Conservation (phyloP, 2,329 filamentous ascomycete species). For the Penicillium olsonii region DNA sequence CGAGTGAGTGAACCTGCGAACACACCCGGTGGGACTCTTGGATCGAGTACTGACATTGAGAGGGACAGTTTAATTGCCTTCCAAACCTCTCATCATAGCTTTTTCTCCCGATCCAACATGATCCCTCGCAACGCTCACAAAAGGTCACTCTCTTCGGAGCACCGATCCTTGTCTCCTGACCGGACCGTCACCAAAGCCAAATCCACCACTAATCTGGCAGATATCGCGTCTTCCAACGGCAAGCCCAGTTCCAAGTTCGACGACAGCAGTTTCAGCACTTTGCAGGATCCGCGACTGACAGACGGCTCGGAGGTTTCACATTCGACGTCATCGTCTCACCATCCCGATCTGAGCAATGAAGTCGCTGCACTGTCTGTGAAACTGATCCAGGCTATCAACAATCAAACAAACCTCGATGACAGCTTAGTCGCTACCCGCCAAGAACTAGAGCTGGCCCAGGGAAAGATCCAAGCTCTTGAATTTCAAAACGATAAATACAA, state of each 20-base stretch:
- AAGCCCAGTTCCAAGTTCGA: conserved; percentile 28
- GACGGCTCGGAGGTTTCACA: conserved; percentile 39
- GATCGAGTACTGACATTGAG: conserved; percentile 17
- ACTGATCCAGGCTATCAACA: conserved; percentile 95
- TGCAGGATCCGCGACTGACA: conserved; percentile 47
- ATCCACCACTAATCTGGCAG: conserved; percentile 45
- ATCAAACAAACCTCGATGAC: conserved; percentile 90
- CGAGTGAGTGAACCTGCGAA: conserved; percentile 34
- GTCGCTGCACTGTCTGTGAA: conserved; percentile 92
- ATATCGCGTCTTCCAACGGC: conserved; percentile 32
- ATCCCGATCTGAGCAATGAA: conserved; percentile 69
- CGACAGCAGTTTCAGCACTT: conserved; percentile 48
- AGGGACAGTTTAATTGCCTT: conserved; percentile 39
- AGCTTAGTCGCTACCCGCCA: conserved; percentile 77
- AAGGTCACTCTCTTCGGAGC: conserved; percentile 40
- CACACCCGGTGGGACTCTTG: neutral
- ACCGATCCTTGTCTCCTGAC: conserved; percentile 36
- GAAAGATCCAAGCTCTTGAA: conserved; percentile 70
- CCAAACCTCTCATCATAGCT: conserved; percentile 39
- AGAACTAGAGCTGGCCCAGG: conserved; percentile 73
- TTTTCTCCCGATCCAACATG: conserved; percentile 42
- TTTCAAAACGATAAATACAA: conserved; percentile 68
- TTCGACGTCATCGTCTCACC: conserved; percentile 41
- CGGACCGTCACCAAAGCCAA: conserved; percentile 46
- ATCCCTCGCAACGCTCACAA: conserved; percentile 38